A percentile compares a stretch with the other conserved stretches of the same genome.
Evolutionary conservation across 2,329 filamentous ascomycete species (phyloP).

Genomic region (Penicillium fuscoglaucum): DNA sequence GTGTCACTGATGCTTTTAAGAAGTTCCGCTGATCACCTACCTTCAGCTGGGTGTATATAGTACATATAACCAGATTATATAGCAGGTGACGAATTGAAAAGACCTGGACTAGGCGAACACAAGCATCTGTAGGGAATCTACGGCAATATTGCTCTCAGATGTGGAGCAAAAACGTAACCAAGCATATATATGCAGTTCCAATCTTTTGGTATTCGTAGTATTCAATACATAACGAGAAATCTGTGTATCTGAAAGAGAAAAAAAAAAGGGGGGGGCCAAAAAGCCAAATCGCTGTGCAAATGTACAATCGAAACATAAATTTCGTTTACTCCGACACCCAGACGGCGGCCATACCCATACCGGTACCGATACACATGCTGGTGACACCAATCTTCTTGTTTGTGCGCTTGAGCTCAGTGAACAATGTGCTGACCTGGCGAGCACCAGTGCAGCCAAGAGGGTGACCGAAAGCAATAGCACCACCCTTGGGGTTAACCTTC

Average conservation of each 20-base stretch:
- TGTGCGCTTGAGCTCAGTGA: conserved; percentile 85
- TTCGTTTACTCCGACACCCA: conserved; percentile 82
- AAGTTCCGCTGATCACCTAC: conserved; percentile 46
- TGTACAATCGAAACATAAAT: conserved; percentile 16
- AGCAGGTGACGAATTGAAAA: too few relatives aligned
- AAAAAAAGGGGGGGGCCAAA: conserved; percentile 7
- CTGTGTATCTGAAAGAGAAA: conserved; percentile 15
- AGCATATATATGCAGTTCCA: conserved; percentile 11
- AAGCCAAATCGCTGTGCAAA: conserved; percentile 27
- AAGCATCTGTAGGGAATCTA: background rate
- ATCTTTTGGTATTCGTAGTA: conserved; percentile 25
- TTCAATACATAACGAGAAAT: conserved; percentile 23
- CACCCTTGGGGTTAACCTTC: conserved; percentile 97
- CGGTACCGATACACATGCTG: conserved; percentile 94
- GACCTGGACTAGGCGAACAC: too few relatives aligned
- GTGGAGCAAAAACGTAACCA: background rate
- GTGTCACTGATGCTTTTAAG: conserved; percentile 66
- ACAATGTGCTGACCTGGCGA: conserved; percentile 85
- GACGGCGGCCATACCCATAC: conserved; percentile 96
- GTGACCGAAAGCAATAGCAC: conserved; percentile 93
- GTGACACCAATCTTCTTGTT: conserved; percentile 85
- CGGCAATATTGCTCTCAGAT: background rate
- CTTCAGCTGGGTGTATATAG: background rate
- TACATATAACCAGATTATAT: background rate
- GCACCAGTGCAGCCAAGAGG: conserved; percentile 93